Percentiles rank a stretch among this genome's conserved stretches.
Evolutionary conservation across 176 grass and related monocot species (phyloP).

Genomic region (Cenchrus purpureus): DNA sequence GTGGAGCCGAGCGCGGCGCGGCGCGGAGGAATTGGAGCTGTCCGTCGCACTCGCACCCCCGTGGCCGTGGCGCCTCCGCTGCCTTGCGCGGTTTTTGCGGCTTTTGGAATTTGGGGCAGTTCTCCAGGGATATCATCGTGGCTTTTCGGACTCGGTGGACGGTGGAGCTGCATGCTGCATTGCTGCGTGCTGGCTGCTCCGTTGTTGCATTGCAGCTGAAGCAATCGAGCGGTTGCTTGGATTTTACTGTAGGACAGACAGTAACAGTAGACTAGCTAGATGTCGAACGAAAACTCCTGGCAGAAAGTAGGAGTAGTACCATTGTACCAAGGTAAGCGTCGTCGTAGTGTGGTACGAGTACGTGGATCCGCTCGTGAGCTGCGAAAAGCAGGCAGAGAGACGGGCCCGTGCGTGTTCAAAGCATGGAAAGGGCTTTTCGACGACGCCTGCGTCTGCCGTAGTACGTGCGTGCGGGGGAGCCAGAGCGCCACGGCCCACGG

Average conservation of each 20-base stretch:
- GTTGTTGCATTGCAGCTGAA: no score
- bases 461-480: neutral
- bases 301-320: neutral
- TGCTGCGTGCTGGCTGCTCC: neutral
- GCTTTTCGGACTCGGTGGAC: conserved; percentile 29
- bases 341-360: neutral
- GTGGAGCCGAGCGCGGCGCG: neutral
- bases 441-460: neutral
- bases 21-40: neutral
- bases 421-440: conserved; percentile 10
- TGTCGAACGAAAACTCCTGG: neutral
- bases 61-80: neutral
- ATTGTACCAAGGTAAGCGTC: neutral
- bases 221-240: neutral
- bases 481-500: neutral
- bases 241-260: neutral
- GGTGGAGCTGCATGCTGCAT: neutral
- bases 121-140: neutral
- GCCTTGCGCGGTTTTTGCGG: neutral
- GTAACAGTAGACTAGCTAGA: no score
- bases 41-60: conserved; percentile 4
- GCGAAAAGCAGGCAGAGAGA: neutral
- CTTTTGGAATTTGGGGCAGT: conserved; percentile 1
- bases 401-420: neutral
- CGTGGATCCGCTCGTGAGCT: conserved; percentile 18